Conservation (phyloP, 768 basidiomycete genomes). For the Phaffia australis region DNA sequence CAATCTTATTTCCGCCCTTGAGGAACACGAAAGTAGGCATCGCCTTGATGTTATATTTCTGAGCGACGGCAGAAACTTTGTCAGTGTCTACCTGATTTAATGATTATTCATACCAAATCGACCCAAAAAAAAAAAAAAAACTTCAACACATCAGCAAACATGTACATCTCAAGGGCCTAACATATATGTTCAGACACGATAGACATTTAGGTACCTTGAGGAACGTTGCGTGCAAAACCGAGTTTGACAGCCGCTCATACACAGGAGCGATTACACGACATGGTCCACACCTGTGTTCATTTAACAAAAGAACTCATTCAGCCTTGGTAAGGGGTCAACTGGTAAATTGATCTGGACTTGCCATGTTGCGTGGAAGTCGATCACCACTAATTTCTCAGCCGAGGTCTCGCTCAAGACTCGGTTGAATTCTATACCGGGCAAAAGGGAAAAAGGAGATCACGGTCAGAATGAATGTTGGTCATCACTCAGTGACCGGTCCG, state of each 20-base stretch:
- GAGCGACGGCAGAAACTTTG: slow-evolving; percentile 32
- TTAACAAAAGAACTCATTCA: background rate
- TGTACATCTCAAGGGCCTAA: slow-evolving; percentile 32
- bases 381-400: slow-evolving; percentile 9
- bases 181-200: slow-evolving; percentile 28
- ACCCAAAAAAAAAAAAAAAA: background rate
- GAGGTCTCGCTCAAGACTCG: slow-evolving; percentile 3
- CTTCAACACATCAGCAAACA: background rate
- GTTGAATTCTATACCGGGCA: slow-evolving; percentile 13
- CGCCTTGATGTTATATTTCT: slow-evolving; percentile 33
- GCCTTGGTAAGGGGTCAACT: background rate
- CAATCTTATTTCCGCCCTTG: slow-evolving; percentile 36
- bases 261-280: slow-evolving; percentile 37
- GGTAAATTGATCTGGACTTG: background rate
- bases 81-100: slow-evolving; percentile 37
- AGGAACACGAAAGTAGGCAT: slow-evolving; percentile 40
- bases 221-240: slow-evolving; percentile 20
- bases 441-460: background rate
- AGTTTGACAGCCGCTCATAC: slow-evolving; percentile 31
- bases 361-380: slow-evolving; percentile 33
- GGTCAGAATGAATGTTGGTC: too few species aligned
- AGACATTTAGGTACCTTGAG: slow-evolving; percentile 7
- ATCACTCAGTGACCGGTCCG: too few species aligned
- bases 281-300: slow-evolving; percentile 32
- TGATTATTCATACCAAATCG: background rate